Evolutionary conservation across 2,329 filamentous ascomycete genomes (phyloP), one percentile per base, ranked within the genome.

Genomic region (Colletotrichum truncatum): DNA sequence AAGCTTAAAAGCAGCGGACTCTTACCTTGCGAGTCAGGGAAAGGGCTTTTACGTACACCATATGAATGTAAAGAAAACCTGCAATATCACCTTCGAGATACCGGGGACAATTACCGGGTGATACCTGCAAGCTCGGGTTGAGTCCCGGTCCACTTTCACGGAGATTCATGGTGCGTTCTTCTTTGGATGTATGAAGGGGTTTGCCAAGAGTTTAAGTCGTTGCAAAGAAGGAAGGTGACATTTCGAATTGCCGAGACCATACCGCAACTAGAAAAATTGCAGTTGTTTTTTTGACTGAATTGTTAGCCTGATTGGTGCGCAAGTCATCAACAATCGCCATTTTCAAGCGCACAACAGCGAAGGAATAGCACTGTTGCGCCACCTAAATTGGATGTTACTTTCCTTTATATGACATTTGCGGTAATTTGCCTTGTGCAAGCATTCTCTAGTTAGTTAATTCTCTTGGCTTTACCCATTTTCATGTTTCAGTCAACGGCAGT

Each of bases 211-310:
- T n/a, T 21, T 21, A 51, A 51, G 45, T 28, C 48, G 45, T 34
- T 18, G 51, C 51, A 25, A 32, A 58, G 32, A 14, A 23, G 55
- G 55, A 58, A 58, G 55, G 43, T 58, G 55, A 49, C 55, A 39
- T 58, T 23, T 14, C 14, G 34, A 6, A 39, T 4, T 16, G 34
- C 51, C 34, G 32, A 14, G 5, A 41, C 45, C 45, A 30, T 39
- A 16, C 25, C 36, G 14, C 16, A 54, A 54, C 2, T 4, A 39
- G 51, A 30, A 39, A 18, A 4, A 28, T 4, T 8, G 9, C 6
- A 45, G 23, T 9, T 6, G 11, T 52, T 21, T 28, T 18, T 12
- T 12, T 38, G 14, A 25, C n/a, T 2, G 3, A 16, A n/a, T 32
- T 18, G n/a, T 12, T 11, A 2, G 4, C 8, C 14, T 46, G 43